Evolutionary conservation across 225 moss, liverwort and hornwort species (phyloP).

Genomic region (Physcomitrium patens): DNA sequence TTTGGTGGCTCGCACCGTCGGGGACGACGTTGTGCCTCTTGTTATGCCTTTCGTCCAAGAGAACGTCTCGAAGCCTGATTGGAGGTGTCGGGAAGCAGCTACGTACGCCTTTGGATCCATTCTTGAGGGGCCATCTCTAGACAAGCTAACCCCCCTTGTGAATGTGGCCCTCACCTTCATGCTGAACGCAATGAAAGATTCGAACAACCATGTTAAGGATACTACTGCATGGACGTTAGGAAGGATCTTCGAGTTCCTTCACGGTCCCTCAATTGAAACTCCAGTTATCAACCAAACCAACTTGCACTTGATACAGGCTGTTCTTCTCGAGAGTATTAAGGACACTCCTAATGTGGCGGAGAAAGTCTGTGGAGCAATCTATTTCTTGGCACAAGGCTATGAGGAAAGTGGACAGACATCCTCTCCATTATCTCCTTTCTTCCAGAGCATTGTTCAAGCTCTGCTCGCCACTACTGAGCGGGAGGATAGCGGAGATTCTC

Average conservation of each 20-base stretch:
- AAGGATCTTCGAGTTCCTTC: slow-evolving; percentile 64
- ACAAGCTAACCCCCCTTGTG: slow-evolving; percentile 55
- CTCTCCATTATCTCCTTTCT: slow-evolving; percentile 60
- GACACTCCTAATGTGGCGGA: slow-evolving; percentile 62
- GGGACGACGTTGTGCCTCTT: slow-evolving; percentile 61
- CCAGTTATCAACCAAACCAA: slow-evolving; percentile 58
- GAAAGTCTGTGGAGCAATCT: slow-evolving; percentile 66
- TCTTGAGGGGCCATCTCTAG: slow-evolving; percentile 55
- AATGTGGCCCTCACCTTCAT: slow-evolving; percentile 59
- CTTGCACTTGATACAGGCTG: slow-evolving; percentile 44
- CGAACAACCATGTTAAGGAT: slow-evolving; percentile 68
- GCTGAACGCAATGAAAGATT: slow-evolving; percentile 64
- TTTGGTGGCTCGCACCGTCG: slow-evolving; percentile 63
- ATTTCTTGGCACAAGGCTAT: slow-evolving; percentile 64
- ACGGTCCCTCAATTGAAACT: slow-evolving; percentile 53
- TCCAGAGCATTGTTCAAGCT: slow-evolving; percentile 61
- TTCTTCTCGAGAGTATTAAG: slow-evolving; percentile 61
- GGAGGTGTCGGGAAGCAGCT: slow-evolving; percentile 63
- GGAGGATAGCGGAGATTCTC: slow-evolving; percentile 60
- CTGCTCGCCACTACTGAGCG: slow-evolving; percentile 59
- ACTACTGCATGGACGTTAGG: slow-evolving; percentile 65
- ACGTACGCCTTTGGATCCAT: slow-evolving; percentile 69
- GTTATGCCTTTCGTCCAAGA: slow-evolving; percentile 67
- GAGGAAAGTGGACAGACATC: slow-evolving; percentile 59
- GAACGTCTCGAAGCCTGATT: slow-evolving; percentile 49